A percentile compares a stretch with the other conserved stretches of the same genome.
phyloP scores from a whole-genome alignment of 2,329 filamentous ascomycete species.

The Aspergillus pseudonomiae region DNA sequence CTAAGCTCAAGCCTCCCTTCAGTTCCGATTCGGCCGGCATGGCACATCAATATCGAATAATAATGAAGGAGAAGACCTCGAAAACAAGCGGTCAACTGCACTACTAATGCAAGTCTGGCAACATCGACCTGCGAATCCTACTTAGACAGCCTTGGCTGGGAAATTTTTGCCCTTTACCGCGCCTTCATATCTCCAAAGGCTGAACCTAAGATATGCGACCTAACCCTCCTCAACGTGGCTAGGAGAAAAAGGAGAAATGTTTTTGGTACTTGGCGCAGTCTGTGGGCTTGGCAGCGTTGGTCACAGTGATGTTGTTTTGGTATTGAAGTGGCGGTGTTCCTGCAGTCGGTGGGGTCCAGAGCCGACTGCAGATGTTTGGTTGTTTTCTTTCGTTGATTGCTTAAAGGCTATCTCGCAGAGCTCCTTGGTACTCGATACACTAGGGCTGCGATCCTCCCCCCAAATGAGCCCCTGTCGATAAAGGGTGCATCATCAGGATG shows the following conservation, averaged over 20 bases:
- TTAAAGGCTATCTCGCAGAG: conserved; percentile 14
- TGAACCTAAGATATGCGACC: conserved; percentile 15
- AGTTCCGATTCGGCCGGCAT: conserved; percentile 5
- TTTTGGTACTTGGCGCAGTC: conserved; percentile 25
- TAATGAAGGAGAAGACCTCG: not conserved
- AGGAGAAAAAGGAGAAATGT: conserved; percentile 19
- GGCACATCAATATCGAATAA: not conserved
- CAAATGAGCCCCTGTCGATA: not conserved
- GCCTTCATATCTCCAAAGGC: conserved; percentile 15
- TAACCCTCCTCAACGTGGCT: conserved; percentile 26
- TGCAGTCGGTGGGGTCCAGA: conserved; percentile 19
- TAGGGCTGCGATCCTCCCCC: not conserved
- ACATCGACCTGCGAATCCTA: not conserved
- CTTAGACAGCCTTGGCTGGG: conserved; percentile 6
- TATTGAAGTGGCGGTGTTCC: conserved; percentile 26
- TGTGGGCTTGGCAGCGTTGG: conserved; percentile 21
- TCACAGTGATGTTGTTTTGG: conserved; percentile 13
- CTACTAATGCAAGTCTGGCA: not conserved
- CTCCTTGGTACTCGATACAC: not conserved
- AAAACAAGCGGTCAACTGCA: conserved; percentile 6
- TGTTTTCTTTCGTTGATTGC: not conserved
- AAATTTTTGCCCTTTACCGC: conserved; percentile 1
- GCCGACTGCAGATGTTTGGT: conserved; percentile 9
- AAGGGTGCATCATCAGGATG: not conserved
- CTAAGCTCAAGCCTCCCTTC: conserved; percentile 3